Conservation (phyloP, 148 eudicot species). For the Amaranthus cruentus region DNA sequence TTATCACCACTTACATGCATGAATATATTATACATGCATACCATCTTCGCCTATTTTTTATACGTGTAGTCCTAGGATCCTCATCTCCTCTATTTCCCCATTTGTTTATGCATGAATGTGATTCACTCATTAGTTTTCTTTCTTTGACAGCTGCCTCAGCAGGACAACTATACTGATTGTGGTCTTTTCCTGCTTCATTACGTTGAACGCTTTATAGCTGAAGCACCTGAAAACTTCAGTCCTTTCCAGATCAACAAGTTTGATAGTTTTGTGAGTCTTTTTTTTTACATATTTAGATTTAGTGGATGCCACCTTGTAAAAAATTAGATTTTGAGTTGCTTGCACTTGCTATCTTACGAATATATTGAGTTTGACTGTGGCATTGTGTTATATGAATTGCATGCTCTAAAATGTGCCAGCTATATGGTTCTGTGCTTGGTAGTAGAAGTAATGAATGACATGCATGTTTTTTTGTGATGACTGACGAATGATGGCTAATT, state of each 20-base stretch:
- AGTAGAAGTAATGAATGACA: neutral
- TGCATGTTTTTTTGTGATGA: neutral
- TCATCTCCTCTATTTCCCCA: neutral
- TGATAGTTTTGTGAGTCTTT: conserved; percentile 63
- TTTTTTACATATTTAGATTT: neutral
- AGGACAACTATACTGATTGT: conserved; percentile 77
- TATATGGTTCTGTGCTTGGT: neutral
- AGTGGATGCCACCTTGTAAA: neutral
- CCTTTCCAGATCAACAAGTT: conserved; percentile 55
- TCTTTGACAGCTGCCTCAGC: conserved; percentile 85
- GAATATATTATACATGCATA: too few relatives aligned
- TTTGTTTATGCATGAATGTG: neutral
- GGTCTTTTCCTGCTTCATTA: conserved; percentile 97
- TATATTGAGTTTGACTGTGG: neutral
- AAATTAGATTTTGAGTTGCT: neutral
- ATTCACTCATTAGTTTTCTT: neutral
- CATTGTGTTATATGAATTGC: neutral
- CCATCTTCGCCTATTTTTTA: too few relatives aligned
- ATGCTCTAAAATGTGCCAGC: neutral
- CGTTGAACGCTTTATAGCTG: conserved; percentile 73
- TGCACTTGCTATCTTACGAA: neutral
- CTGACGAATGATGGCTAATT: conserved; percentile 6
- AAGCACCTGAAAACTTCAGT: conserved; percentile 58
- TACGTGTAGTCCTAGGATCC: neutral
- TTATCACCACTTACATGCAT: too few relatives aligned